Evolutionary conservation across 1,139 yeast species (phyloP).

Genomic region (Candida neerlandica): DNA sequence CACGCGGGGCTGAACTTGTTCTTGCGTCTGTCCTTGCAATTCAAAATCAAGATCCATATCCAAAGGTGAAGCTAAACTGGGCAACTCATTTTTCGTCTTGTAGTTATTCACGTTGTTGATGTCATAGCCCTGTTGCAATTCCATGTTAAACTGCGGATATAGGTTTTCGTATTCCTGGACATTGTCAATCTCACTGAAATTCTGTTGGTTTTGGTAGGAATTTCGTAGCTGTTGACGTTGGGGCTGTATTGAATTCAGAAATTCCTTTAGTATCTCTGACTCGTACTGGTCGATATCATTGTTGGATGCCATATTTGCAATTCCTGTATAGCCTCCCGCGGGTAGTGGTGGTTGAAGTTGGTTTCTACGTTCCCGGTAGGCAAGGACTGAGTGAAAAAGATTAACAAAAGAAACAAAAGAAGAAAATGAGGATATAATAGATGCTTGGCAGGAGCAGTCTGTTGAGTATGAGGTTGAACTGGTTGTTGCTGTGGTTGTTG

Average conservation of each 20-base stretch:
- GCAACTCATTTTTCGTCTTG: not conserved
- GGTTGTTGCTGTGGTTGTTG: slow-evolving; percentile 4
- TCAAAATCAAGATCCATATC: slow-evolving; percentile 14
- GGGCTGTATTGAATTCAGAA: slow-evolving; percentile 1
- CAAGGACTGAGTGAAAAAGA: not conserved
- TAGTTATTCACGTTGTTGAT: not conserved
- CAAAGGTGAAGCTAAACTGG: slow-evolving; percentile 13
- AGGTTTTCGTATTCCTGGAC: slow-evolving; percentile 8
- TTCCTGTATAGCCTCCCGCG: not conserved
- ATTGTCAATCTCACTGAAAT: slow-evolving; percentile 1
- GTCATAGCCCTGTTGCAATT: not conserved
- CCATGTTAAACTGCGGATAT: slow-evolving; percentile 8
- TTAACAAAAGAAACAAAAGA: not conserved
- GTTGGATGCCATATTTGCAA: slow-evolving; percentile 1
- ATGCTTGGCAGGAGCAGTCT: not conserved
- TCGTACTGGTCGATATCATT: slow-evolving; percentile 10
- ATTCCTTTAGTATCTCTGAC: slow-evolving; percentile 10
- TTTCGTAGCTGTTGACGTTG: slow-evolving; percentile 5
- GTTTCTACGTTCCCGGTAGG: not conserved
- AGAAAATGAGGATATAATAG: not conserved
- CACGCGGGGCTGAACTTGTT: not conserved
- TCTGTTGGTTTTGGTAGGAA: slow-evolving; percentile 1
- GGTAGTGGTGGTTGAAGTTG: slow-evolving; percentile 1
- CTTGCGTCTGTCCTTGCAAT: slow-evolving; percentile 6
- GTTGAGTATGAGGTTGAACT: slow-evolving; percentile 3